Base-by-base conservation (phyloP, 2,329 filamentous ascomycete species). In the Ascochyta clinopodiicola region DNA sequence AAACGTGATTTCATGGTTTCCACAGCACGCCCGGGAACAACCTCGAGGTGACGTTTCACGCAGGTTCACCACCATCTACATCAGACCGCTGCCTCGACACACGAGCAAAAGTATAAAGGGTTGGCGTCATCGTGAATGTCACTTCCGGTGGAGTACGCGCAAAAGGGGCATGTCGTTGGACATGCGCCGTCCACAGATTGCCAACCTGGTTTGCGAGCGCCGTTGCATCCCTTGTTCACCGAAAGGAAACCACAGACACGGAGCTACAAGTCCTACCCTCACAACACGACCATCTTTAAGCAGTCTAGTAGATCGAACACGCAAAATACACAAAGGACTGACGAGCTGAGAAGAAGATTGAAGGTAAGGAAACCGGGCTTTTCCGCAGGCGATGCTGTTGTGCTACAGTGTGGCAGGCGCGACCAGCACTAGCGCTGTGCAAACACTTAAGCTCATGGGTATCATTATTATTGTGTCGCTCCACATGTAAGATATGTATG, bases 1-100 rank as follows among this genome's bases (percentile, higher is more conserved):
- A 62, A 43, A 37, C 52, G 48, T 54, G 51, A 53, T 66, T 35
- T 57, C 45, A 31, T 38, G 39, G 43, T 44, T 44, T 44, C 40
- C 38, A 27, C 37, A n/a, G 34, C 35, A 25, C 17, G 40, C 34
- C 58, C 45, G 52, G 60, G 56, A 45, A 50, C 45, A 64, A 48
- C 57, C 57, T 54, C 57, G 32, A 62, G 48, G 12, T n/a, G 22
- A 22, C 31, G 63, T 66, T 59, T 61, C 60, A 56, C 42, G 22
- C 31, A 52, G 25, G 9, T 9, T 32, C 31, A 44, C 12, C 37
- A 32, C 38, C 27, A 43, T 56, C 31, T 51, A 51, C 43, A 31
- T n/a, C 42, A 43, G 46, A 51, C 46, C 31, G 29, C 51, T 42
- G 36, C 37, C 44, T 22, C 50, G 29, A 36, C n/a, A 31, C 13